Evolutionary conservation across 2,329 filamentous ascomycete genomes (phyloP), one percentile per base, ranked within the genome.

Genomic region (Emmonsiellopsis sp.): DNA sequence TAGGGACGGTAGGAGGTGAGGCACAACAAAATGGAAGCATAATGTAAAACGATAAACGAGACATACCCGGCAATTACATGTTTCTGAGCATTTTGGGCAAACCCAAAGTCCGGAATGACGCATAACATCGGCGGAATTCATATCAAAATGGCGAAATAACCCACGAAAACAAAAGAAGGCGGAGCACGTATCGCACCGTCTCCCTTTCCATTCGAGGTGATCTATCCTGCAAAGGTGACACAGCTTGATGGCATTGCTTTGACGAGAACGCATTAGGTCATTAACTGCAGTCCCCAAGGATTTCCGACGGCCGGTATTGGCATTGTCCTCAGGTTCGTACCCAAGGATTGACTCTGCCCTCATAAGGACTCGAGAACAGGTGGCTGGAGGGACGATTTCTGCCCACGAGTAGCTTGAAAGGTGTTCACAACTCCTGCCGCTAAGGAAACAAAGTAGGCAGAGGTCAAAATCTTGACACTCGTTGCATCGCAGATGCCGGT

Each of bases 91-190:
- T 56, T 69, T 69, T 4, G 66, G 66, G 49, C 66, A 69, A 21
- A 55, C 50, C 66, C 67, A 68, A 6, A 62, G 49, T 2, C 60
- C 61, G n/a, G 55, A 53, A 33, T 63, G 62, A 17, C 63, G 61
- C 27, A 69, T 56, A 10, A 68, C 61, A 47, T 65, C 56, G 14
- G 62, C 57, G 6, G 65, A 60, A 45, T 65, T 60, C 45, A 67
- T 57, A 55, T 69, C 67, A 51, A 69, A 69, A 53, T 69, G 67
- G 7, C 67, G 63, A 53, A 65, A 63, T 8, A 69, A 61, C 10
- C 67, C 67, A 13, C 67, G 64, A 49, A 65, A 67, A 52, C 66
- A 69, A 54, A 69, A 69, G 36, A 69, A 69, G 5, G 66, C 65
- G 4, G 62, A 62, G 55, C 66, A 69, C 39, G 61, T 60, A 44